Evolutionary conservation across 176 grass and related monocot genomes (phyloP), one percentile per base, ranked within the genome.

Genomic region (Echinochloa phyllopogon): DNA sequence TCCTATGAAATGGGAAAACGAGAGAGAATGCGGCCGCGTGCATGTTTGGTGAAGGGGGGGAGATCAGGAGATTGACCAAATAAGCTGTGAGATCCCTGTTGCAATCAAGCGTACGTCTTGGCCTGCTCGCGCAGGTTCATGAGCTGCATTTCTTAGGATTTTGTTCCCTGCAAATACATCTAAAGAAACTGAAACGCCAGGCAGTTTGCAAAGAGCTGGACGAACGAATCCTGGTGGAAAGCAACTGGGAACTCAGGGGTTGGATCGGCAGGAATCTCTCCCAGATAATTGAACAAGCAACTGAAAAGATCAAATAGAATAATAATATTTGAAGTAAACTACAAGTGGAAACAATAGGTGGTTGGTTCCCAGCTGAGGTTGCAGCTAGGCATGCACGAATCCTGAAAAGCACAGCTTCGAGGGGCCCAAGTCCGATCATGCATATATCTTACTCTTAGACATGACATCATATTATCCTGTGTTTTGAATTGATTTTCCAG

Each of bases 171-270:
- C 40, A 27, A 43, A 79, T 58, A 40, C 39, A 23, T 15, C 10
- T 2, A 82, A 70, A 17, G 33, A 70, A 77, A 61, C 4, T 8
- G 16, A 23, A 82, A 55, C 25, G 39, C 1, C 45, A 48, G 8
- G 58, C 29, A 58, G 59, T 13, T 68, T 68, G 7, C 8, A 25
- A 21, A 18, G 52, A 71, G 53, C 50, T 73, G 57, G 74, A 67
- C 6, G 78, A 86, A 78, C 66, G 74, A 78, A 90, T 86, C 79
- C 39, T 24, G 29, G 39, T 74, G 66, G 74, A 73, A 58, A 87
- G 84, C 79, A 65, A 79, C 66, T 39, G 47, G 77, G 63, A 45
- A 85, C 52, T 70, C 69, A 7, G 18, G 23, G 43, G 70, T 76
- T 72, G 78, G 72, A 71, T 86, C 41, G 57, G 48, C 33, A 77